Percentiles rank a stretch among this genome's conserved stretches.
Evolutionary conservation across 2,329 filamentous ascomycete species (phyloP).

Genomic region (Aspergillus terreus): DNA sequence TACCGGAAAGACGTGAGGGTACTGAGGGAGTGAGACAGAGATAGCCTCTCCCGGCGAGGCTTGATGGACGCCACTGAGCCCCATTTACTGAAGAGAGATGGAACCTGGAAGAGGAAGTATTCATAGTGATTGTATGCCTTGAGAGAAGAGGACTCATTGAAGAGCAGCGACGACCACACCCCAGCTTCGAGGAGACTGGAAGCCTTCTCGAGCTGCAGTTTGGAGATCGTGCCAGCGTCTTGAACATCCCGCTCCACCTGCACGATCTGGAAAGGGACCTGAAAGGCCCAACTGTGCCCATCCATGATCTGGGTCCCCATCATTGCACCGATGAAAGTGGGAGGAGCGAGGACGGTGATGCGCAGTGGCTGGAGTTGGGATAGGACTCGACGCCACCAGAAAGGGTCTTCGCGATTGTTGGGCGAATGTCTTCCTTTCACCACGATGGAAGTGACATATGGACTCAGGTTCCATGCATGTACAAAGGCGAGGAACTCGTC

Average conservation of each 20-base stretch:
- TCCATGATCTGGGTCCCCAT: constrained; percentile 56
- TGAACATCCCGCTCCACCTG: constrained; percentile 35
- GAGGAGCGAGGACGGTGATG: constrained; percentile 59
- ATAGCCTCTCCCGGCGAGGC: constrained; percentile 14
- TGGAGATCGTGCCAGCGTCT: constrained; percentile 22
- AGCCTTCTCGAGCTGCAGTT: constrained; percentile 13
- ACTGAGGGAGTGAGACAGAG: constrained; percentile 45
- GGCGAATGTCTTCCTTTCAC: constrained; percentile 41
- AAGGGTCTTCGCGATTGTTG: constrained; percentile 34
- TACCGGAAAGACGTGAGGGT: constrained; percentile 49
- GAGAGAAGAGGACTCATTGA: constrained; percentile 75
- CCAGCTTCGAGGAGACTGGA: constrained; percentile 53
- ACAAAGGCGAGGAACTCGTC: constrained; percentile 39
- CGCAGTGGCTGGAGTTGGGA: constrained; percentile 50
- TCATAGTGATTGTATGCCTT: constrained; percentile 68
- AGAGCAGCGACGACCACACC: constrained; percentile 61
- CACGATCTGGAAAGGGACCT: constrained; percentile 60
- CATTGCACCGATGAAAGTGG: constrained; percentile 59
- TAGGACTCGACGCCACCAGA: constrained; percentile 57
- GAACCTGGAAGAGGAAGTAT: constrained; percentile 63
- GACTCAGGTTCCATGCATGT: constrained; percentile 24
- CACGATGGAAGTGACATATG: constrained; percentile 47
- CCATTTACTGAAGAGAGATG: constrained; percentile 55
- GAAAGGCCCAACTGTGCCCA: constrained; percentile 61
- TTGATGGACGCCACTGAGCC: constrained; percentile 32